These are phyloP conservation scores for Cupressus sempervirens DNA, from an alignment of 75 land plant genomes.

Conservation along the genomic window DNA sequence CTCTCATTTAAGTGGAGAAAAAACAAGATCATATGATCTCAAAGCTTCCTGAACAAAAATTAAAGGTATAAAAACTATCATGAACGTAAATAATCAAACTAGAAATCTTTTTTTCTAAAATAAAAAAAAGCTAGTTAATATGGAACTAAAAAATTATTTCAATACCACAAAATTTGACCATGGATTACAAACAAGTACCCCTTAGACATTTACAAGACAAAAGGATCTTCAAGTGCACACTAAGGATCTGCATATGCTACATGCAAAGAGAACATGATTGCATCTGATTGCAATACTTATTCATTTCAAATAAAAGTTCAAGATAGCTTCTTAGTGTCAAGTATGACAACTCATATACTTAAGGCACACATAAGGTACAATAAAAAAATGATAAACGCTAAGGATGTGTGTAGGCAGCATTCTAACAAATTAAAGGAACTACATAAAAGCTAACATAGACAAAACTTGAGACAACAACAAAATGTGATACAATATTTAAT, in stretches of 20 bases:
- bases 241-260: background rate
- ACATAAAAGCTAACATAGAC: background rate
- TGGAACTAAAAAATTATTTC: too few species aligned
- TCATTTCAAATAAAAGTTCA: background rate
- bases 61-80: too few species aligned
- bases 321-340: background rate
- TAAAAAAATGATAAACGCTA: background rate
- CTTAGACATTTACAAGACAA: too few species aligned
- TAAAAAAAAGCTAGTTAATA: background rate
- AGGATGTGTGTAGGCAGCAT: background rate
- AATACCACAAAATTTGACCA: too few species aligned
- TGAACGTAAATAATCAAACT: background rate
- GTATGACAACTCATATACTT: background rate
- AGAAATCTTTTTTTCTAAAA: background rate
- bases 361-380: background rate
- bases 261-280: background rate
- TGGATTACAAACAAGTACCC: too few species aligned
- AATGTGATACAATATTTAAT: background rate
- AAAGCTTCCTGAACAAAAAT: slow-evolving; percentile 12
- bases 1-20: slow-evolving; percentile 22
- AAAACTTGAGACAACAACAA: background rate
- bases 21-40: slow-evolving; percentile 57
- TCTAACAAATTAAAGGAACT: background rate
- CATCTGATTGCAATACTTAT: background rate
- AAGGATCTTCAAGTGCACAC: background rate